These are phyloP conservation scores for Diutina ranongensis DNA, from an alignment of 1,139 yeast species.

Conservation along the genomic window DNA sequence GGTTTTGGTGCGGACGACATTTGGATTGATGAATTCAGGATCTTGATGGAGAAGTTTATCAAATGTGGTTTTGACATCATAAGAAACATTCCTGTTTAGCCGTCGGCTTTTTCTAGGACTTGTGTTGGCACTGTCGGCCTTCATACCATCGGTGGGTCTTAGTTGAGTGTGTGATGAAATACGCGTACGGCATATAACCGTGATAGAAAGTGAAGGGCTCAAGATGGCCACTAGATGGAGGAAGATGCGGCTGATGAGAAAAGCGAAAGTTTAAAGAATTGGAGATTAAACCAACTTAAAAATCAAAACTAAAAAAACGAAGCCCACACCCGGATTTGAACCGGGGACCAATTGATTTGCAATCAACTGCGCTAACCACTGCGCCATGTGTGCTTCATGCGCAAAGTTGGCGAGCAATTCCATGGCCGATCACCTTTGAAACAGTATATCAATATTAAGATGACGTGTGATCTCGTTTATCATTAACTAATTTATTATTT, in stretches of 20 bases:
- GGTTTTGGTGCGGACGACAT: not conserved
- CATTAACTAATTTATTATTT: too few relatives aligned
- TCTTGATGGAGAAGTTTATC: not conserved
- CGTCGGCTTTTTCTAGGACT: conserved; percentile 4
- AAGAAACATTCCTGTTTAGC: not conserved
- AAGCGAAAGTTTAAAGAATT: not conserved
- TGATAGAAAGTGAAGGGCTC: not conserved
- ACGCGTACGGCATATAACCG: conserved; percentile 4
- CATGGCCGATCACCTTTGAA: too few relatives aligned
- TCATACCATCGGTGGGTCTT: conserved; percentile 2
- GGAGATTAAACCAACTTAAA: not conserved
- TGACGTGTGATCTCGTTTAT: too few relatives aligned
- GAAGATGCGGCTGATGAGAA: not conserved
- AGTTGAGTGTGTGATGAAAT: not conserved
- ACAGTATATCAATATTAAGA: too few relatives aligned
- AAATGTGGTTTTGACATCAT: not conserved
- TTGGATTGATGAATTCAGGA: not conserved
- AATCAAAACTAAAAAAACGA: not conserved
- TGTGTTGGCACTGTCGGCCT: not conserved
- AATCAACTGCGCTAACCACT: conserved; percentile 6
- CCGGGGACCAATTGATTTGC: conserved; percentile 6
- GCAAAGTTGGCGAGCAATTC: too few relatives aligned
- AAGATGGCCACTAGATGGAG: not conserved
- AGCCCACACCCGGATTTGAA: conserved; percentile 6
- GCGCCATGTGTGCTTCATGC: conserved; percentile 5